Base-by-base conservation (phyloP, 352 stramenopile genomes). In the Phytopythium sindhum region DNA sequence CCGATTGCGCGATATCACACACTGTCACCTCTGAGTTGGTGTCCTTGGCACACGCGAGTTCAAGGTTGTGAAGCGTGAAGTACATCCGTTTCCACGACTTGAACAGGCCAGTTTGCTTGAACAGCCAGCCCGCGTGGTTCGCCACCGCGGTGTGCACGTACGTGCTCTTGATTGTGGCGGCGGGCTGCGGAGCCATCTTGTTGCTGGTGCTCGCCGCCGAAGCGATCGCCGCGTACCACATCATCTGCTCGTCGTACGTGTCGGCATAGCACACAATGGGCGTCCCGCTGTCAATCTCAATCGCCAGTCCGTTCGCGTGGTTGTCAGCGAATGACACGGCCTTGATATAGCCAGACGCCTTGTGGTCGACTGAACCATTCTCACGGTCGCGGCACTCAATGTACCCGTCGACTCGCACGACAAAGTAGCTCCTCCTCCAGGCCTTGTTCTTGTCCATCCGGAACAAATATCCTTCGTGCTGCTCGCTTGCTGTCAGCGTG, bases 81-180 rank as follows among this genome's bases (percentile, higher is more conserved):
- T 92, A 94, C 39, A 91, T 63, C 2, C 81, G 85, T 66, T 91
- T 94, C 84, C 84, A 92, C 28, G 69, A 72, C 67, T 92, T 92
- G 77, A 96, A 89, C 55, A 94, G 56, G 8, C 87, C 87, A 12
- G 70, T 63, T 31, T 91, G 85, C 64, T 92, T 92, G 63, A 75
- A 84, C 31, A 96, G 65, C 85, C 85, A 96, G 7, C 87, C 87
- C 15, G 85, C 85, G 65, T 93, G 71, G 69, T 95, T 95, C 11
- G 69, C 66, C 29, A 87, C 64, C 6, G 82, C 80, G 0, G 80
- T 90, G 42, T 91, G 77, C n/a, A 93, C 75, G 60, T 93, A 93
- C 28, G 74, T 81, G 45, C 78, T 83, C 63, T 95, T 95, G 60
- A 95, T 73, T 0, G 73, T 77, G 31, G 50, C n/a, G 10, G 74